Evolutionary conservation across 2,329 filamentous ascomycete species (phyloP), one percentile per base, ranked within the genome.

Genomic region (Diaporthe vexans): DNA sequence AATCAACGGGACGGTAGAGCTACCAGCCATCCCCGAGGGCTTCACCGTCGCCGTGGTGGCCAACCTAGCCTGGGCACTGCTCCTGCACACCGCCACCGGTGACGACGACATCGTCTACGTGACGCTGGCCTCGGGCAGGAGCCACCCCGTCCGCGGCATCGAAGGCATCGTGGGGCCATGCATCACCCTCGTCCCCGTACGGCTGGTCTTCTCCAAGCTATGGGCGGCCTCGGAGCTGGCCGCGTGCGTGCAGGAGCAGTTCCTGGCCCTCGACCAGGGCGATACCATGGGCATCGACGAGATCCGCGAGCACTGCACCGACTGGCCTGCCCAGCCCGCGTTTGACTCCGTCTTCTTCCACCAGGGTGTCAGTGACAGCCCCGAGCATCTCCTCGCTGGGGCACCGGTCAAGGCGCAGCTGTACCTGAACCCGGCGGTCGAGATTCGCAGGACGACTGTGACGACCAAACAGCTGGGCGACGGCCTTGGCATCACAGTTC

Each of bases 341-440:
- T 29, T 29, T 24, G 52, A 56, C 52, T 56, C 52, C 52, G 24
- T 56, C 52, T 56, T 56, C 52, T 56, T 56, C 24, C 52, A 56
- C 26, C 52, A 56, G 10, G 52, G 24, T 24, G 52, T 56, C 2
- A 56, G 52, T n/a, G 52, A 56, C 52, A 29, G 52, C 52, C 52
- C 52, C 11, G 24, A 56, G 52, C 52, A 56, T 56, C 1, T 17
- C 24, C 52, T 56, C 24, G 4, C 52, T 29, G 52, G 52, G 52
- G 52, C 24, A 13, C 52, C 52, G 13, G 52, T 56, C 24, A 56
- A 56, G 52, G 52, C 52, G 24, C 52, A 29, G 52, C 52, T 56
- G 52, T 5, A 56, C 13, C 24, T 56, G 52, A 56, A 56, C 52
- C 52, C 52, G 52, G 52, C 52, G 52, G 52, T 56, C 24, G 24